Evolutionary conservation across 306 rosid species (phyloP).

Genomic region (Lagenaria siceraria): DNA sequence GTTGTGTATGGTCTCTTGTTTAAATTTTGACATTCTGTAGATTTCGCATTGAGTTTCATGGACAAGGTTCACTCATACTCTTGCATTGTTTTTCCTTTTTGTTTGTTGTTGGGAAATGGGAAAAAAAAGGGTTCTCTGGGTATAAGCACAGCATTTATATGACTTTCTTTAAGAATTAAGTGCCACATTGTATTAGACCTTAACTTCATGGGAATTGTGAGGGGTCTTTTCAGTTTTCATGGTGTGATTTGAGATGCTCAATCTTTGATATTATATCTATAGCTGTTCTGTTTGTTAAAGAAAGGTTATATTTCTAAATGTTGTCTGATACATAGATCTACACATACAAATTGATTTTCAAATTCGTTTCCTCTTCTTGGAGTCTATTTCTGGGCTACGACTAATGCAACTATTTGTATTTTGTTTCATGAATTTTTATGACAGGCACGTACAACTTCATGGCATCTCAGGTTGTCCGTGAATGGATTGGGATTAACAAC

Average conservation of each 20-base stretch:
- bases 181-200: neutral
- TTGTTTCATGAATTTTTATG: neutral
- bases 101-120: neutral
- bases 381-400: neutral
- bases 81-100: neutral
- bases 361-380: neutral
- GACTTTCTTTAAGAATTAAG: neutral
- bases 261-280: neutral
- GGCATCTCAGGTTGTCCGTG: conserved; percentile 68
- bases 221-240: neutral
- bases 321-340: neutral
- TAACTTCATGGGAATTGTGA: neutral
- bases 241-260: neutral
- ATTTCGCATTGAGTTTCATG: neutral
- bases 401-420: neutral
- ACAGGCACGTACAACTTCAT: conserved; percentile 17
- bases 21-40: neutral
- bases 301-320: neutral
- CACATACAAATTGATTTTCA: neutral
- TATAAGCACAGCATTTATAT: neutral
- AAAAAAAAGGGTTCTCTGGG: neutral
- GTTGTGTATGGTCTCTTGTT: neutral
- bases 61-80: neutral
- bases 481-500: conserved; percentile 79
- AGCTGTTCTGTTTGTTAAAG: neutral